Base-by-base conservation (phyloP, 352 stramenopile genomes). In the Albugo candida region DNA sequence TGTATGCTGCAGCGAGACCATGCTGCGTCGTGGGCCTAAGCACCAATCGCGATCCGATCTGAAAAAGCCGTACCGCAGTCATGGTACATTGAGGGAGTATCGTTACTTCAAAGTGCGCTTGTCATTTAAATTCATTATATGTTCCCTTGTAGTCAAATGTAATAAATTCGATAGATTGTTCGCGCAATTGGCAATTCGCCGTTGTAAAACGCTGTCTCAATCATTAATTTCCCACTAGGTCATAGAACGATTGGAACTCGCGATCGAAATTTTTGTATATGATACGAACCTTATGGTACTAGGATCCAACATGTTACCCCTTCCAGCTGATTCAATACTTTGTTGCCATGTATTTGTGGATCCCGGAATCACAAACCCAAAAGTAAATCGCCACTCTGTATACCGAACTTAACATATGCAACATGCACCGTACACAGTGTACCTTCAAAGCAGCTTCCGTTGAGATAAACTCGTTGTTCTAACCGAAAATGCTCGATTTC, bases 181-280 rank as follows among this genome's bases (percentile, higher is more conserved):
- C 92, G 94, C 54, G 76, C 77, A 53, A 95, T 88, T 20, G 83
- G 58, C 27, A 63, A 55, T 41, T 91, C 63, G 27, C 74, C 88
- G 58, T 97, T 87, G 61, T 94, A 96, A 58, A 97, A 97, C n/a
- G 65, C 81, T 8, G 89, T 97, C 54, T 97, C 91, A 41, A 97
- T 96, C 36, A 79, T 93, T 35, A 97, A 67, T 45, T 96, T 89
- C 12, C 87, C 91, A 38, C 72, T 93, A 20, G 27, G 12, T n/a
- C 0, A 35, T 2, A 8, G 3, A 10, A 43, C 38, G 38, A 10
- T 24, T 10, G 3, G 8, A 10, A 8, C 19, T 19, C 16, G 43
- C 17, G 3, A 44, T 34, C 20, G 8, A 2, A 19, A 41, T 10
- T 3, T 48, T 36, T 8, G 19, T 24, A 10, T 24, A 10, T 18